phyloP scores from a whole-genome alignment of 169 alveolate species.

The Cryptosporidium sp. region DNA sequence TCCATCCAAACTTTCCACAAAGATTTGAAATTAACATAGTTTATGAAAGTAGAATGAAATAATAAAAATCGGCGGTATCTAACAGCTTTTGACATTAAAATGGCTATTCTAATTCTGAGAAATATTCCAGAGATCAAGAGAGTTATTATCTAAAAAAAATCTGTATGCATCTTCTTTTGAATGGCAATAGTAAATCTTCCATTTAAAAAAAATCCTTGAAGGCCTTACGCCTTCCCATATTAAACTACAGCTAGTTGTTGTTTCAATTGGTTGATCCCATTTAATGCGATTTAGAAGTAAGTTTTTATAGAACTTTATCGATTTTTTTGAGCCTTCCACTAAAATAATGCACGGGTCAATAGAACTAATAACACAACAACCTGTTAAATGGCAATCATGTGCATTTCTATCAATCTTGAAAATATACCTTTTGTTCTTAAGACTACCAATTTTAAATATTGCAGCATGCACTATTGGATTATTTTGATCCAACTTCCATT shows the following conservation, averaged over 20 bases:
- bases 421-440: slow-evolving; percentile 75
- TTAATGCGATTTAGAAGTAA: slow-evolving; percentile 84
- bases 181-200: slow-evolving; percentile 65
- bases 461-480: slow-evolving; percentile 29
- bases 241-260: slow-evolving; percentile 11
- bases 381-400: slow-evolving; percentile 90
- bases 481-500: slow-evolving; percentile 85
- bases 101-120: not conserved
- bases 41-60: not conserved
- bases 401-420: slow-evolving; percentile 88
- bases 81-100: not conserved
- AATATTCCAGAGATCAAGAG: slow-evolving; percentile 61
- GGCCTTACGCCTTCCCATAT: slow-evolving; percentile 57
- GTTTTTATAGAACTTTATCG: slow-evolving; percentile 83
- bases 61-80: not conserved
- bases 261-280: slow-evolving; percentile 80
- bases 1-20: slow-evolving; percentile 62
- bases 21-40: slow-evolving; percentile 24
- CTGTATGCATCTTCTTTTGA: slow-evolving; percentile 58
- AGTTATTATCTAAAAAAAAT: slow-evolving; percentile 51
- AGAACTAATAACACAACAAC: slow-evolving; percentile 87
- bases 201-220: slow-evolving; percentile 10
- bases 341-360: slow-evolving; percentile 79
- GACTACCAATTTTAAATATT: slow-evolving; percentile 61
- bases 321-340: slow-evolving; percentile 81